Conservation (phyloP, 495 filamentous ascomycete genomes). For the Xylaria venustula region DNA sequence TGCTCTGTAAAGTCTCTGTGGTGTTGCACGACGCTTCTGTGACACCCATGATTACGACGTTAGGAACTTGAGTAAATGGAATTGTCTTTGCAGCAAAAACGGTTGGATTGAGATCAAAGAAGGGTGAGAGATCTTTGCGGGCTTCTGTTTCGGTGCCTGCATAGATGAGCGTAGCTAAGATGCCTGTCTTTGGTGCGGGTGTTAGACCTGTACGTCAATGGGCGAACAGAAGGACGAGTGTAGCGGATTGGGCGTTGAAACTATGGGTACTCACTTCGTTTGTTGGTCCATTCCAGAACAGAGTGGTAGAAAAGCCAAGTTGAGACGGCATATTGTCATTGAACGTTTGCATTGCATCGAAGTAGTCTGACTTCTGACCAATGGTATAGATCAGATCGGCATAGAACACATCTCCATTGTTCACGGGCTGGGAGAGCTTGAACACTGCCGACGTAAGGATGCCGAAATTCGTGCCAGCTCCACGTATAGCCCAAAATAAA, state of each 20-base stretch:
- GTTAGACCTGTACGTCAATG: not conserved
- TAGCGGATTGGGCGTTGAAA: not conserved
- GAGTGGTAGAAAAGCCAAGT: slow-evolving; percentile 8
- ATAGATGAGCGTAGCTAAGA: slow-evolving; percentile 22
- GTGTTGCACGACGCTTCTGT: not conserved
- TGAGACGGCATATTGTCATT: slow-evolving; percentile 24
- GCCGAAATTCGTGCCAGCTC: slow-evolving; percentile 52
- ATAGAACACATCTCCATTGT: slow-evolving; percentile 26
- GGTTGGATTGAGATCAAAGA: slow-evolving; percentile 21
- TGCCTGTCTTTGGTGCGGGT: slow-evolving; percentile 10
- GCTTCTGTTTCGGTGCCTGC: slow-evolving; percentile 21
- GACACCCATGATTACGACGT: not conserved
- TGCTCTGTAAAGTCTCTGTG: not conserved
- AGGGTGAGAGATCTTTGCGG: slow-evolving; percentile 16
- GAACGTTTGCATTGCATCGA: slow-evolving; percentile 24
- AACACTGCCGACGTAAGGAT: slow-evolving; percentile 42
- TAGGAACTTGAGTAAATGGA: not conserved
- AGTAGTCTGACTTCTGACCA: slow-evolving; percentile 19
- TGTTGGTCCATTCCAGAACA: slow-evolving; percentile 8
- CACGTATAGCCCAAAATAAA: slow-evolving; percentile 46
- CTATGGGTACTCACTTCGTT: slow-evolving; percentile 3
- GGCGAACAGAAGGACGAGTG: not conserved
- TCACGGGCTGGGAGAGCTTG: slow-evolving; percentile 24
- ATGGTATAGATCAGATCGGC: slow-evolving; percentile 30
- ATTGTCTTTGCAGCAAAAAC: slow-evolving; percentile 8